A percentile compares a stretch with the other conserved stretches of the same genome.
Conservation (phyloP, 345 rosid genomes). For the Lumnitzera littorea region DNA sequence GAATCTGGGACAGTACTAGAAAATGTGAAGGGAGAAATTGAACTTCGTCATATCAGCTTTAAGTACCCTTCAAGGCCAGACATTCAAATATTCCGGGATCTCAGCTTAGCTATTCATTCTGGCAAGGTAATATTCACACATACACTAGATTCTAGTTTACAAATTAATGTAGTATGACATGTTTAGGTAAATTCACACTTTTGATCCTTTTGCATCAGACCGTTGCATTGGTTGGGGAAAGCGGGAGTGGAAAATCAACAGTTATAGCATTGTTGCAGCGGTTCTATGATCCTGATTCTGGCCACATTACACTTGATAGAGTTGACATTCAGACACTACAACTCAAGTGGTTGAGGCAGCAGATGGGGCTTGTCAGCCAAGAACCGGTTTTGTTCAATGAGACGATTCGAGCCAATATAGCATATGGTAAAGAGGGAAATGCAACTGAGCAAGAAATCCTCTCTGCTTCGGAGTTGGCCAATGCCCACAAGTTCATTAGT, state of each 20-base stretch:
- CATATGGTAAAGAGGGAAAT: slow-evolving; percentile 68
- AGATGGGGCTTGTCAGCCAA: slow-evolving; percentile 77
- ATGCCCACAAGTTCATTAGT: slow-evolving; percentile 78
- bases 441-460: slow-evolving; percentile 60
- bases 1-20: slow-evolving; percentile 51
- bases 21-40: slow-evolving; percentile 60
- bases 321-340: slow-evolving; percentile 50
- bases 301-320: slow-evolving; percentile 64
- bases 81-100: slow-evolving; percentile 52
- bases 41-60: slow-evolving; percentile 58
- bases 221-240: slow-evolving; percentile 82
- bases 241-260: slow-evolving; percentile 82
- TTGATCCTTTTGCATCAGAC: slow-evolving; percentile 33
- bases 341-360: slow-evolving; percentile 71
- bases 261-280: slow-evolving; percentile 64
- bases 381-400: slow-evolving; percentile 69
- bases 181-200: background rate
- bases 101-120: slow-evolving; percentile 51
- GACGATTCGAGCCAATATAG: slow-evolving; percentile 70
- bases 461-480: slow-evolving; percentile 64
- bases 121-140: slow-evolving; percentile 44
- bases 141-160: background rate
- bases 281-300: slow-evolving; percentile 76
- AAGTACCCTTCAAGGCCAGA: slow-evolving; percentile 74
- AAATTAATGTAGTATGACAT: background rate